Evolutionary conservation across 2,329 filamentous ascomycete species (phyloP).

Genomic region (Scytalidium lignicola): DNA sequence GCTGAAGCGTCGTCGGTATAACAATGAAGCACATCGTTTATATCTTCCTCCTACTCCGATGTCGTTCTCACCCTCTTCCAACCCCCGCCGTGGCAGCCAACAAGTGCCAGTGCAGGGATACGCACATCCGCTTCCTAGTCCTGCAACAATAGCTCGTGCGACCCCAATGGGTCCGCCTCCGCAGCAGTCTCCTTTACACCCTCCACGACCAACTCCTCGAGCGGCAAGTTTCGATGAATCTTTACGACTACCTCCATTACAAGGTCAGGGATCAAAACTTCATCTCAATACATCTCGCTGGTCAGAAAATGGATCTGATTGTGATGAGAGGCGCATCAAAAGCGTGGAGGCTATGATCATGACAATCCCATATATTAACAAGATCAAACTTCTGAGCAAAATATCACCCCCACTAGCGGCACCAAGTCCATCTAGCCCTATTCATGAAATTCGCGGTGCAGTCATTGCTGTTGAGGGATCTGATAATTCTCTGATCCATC

Average conservation of each 20-base stretch:
- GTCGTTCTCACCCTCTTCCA: conserved; percentile 22
- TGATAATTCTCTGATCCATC: conserved; percentile 42
- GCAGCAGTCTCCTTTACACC: conserved; percentile 21
- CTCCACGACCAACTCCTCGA: conserved; percentile 19
- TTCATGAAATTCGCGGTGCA: conserved; percentile 57
- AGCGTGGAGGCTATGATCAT: conserved; percentile 67
- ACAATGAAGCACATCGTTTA: conserved; percentile 36
- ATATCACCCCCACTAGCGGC: conserved; percentile 65
- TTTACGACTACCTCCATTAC: conserved; percentile 28
- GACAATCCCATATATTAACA: conserved; percentile 68
- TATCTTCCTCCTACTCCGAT: conserved; percentile 33
- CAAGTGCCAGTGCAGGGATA: conserved; percentile 28
- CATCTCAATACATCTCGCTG: conserved; percentile 31
- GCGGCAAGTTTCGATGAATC: conserved; percentile 25
- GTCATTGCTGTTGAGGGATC: conserved; percentile 81
- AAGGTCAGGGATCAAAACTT: conserved; percentile 29
- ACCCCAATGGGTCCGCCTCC: conserved; percentile 26
- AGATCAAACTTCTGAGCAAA: conserved; percentile 69
- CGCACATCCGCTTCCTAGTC: conserved; percentile 29
- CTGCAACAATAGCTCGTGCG: conserved; percentile 13
- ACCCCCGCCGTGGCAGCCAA: conserved; percentile 9
- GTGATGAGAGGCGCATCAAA: conserved; percentile 32
- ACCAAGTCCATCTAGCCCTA: conserved; percentile 27
- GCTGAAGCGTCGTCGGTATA: conserved; percentile 58
- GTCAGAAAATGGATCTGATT: conserved; percentile 25